These are phyloP conservation scores for Ballota nigra DNA, from an alignment of 257 asterid species.

Conservation along the genomic window DNA sequence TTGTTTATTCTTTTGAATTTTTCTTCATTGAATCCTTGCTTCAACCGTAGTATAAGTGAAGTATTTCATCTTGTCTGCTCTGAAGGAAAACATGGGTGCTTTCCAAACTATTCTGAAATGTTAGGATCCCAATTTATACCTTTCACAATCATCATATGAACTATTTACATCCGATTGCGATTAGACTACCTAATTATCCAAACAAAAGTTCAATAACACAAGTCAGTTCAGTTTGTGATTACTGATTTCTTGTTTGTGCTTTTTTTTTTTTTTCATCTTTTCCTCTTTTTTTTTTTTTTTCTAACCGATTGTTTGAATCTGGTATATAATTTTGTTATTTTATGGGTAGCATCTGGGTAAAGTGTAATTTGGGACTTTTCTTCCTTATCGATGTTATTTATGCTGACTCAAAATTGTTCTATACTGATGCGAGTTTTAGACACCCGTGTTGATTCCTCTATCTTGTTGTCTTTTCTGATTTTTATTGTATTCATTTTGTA, in stretches of 20 bases:
- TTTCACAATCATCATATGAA: neutral
- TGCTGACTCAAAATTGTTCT: neutral
- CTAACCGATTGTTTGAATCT: neutral
- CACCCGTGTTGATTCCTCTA: conserved; percentile 13
- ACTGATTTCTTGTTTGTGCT: neutral
- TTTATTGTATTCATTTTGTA: neutral
- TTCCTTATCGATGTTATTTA: neutral
- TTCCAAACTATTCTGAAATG: neutral
- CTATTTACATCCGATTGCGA: neutral
- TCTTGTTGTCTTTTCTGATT: conserved; percentile 13
- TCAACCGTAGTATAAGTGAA: neutral
- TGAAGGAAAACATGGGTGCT: conserved; percentile 2
- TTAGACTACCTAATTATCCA: neutral
- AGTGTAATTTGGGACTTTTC: neutral
- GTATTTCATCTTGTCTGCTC: neutral
- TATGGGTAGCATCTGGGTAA: neutral
- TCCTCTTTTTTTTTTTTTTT: neutral
- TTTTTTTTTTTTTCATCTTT: too few species aligned
- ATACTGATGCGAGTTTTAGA: conserved; percentile 1
- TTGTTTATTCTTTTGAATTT: neutral
- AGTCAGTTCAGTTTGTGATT: neutral
- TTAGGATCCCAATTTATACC: neutral
- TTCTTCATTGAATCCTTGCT: neutral
- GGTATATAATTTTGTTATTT: neutral
- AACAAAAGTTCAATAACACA: neutral